Evolutionary conservation across 2,329 filamentous ascomycete species (phyloP).

Genomic region (Cercospora zeina): DNA sequence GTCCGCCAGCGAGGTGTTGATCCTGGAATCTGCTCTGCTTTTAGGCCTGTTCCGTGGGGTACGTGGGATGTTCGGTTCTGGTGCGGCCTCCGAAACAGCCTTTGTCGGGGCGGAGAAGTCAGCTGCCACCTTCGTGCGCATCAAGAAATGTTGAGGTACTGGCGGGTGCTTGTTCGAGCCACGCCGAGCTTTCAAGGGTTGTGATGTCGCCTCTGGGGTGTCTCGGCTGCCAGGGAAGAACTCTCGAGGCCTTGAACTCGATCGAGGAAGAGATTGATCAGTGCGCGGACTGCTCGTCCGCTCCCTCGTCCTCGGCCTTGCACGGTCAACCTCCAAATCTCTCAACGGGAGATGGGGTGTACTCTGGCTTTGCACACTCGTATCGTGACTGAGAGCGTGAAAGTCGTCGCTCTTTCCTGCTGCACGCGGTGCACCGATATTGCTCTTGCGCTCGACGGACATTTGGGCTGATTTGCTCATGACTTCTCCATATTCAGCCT

Average conservation of each 20-base stretch:
- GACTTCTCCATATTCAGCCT: constrained; percentile 36
- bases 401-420: constrained; percentile 21
- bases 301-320: constrained; percentile 8
- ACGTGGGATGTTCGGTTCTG: constrained; percentile 13
- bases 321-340: constrained; percentile 4
- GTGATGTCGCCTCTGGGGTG: constrained; percentile 30
- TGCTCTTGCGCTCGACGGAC: constrained; percentile 31
- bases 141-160: constrained; percentile 28
- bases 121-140: constrained; percentile 31
- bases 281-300: constrained; percentile 33
- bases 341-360: constrained; percentile 1
- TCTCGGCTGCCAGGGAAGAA: constrained; percentile 26
- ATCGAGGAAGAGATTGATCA: constrained; percentile 32
- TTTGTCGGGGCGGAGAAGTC: constrained; percentile 24
- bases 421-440: constrained; percentile 15
- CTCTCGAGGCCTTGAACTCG: constrained; percentile 25
- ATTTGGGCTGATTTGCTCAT: constrained; percentile 33
- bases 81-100: constrained; percentile 10
- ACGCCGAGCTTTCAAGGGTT: constrained; percentile 24
- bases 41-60: constrained; percentile 18
- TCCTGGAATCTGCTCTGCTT: neutral
- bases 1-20: neutral
- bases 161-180: constrained; percentile 26
- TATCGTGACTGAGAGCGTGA: neutral
- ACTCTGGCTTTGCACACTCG: constrained; percentile 6